Percentiles rank a stretch among this genome's conserved stretches.
These are phyloP conservation scores for Oryza coarctata DNA, from an alignment of 176 grass and related monocot genomes.

Conservation along the genomic window DNA sequence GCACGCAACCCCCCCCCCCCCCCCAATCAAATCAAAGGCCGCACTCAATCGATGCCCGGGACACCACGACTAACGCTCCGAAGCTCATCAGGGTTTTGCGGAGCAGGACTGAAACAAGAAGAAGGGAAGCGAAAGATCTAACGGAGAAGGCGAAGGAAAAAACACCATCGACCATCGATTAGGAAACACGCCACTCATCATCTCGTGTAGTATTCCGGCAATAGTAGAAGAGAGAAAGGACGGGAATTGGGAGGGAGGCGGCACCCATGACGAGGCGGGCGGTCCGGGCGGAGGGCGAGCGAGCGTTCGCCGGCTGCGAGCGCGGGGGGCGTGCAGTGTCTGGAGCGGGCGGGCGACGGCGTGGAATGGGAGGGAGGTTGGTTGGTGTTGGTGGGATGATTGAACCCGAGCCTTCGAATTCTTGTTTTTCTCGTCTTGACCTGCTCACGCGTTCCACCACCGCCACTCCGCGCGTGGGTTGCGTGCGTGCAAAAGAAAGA, in stretches of 20 bases:
- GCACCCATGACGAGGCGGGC: slow-evolving; percentile 28
- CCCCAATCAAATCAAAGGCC: background rate
- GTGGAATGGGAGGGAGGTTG: slow-evolving; percentile 3
- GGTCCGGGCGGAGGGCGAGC: no score
- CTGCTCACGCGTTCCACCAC: slow-evolving; percentile 11
- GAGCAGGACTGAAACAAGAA: background rate
- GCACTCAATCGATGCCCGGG: background rate
- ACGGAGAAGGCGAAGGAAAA: background rate
- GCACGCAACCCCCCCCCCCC: background rate
- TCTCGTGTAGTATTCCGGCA: background rate
- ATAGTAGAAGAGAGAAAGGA: background rate
- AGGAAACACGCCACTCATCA: background rate
- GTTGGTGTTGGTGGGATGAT: slow-evolving; percentile 25
- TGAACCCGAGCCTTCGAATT: slow-evolving; percentile 34
- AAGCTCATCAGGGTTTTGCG: background rate
- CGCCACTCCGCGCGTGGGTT: slow-evolving; percentile 22
- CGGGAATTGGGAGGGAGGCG: slow-evolving; percentile 3
- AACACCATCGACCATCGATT: background rate
- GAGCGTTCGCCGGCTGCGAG: slow-evolving; percentile 22
- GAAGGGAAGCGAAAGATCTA: slow-evolving; percentile 2
- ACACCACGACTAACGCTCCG: background rate
- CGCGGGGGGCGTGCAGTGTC: background rate
- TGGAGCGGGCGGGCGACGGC: slow-evolving; percentile 19
- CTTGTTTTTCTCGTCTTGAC: slow-evolving; percentile 12
- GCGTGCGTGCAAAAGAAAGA: slow-evolving; percentile 3